Conservation (phyloP, 2,329 filamentous ascomycete species). For the Leptographium procerum region DNA sequence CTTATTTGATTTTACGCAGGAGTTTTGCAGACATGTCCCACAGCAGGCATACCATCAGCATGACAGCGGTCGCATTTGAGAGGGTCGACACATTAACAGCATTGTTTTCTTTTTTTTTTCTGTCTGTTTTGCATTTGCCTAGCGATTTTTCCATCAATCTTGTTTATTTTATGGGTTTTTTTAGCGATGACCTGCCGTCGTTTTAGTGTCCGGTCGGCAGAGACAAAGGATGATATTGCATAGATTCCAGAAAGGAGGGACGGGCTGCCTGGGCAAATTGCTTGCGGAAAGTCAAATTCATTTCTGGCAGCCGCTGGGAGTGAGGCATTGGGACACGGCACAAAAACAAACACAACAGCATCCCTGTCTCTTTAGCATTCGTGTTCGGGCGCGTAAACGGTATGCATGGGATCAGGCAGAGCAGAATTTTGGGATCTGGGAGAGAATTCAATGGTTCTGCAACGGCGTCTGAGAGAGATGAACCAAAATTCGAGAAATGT, state of each 20-base stretch:
- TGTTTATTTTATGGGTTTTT: background rate
- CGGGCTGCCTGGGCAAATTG: background rate
- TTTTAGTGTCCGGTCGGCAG: background rate
- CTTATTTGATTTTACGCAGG: background rate
- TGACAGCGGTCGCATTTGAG: background rate
- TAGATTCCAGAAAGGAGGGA: background rate
- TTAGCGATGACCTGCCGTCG: background rate
- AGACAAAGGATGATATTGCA: background rate
- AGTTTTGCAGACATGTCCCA: background rate
- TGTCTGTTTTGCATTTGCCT: background rate
- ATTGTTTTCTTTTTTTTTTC: slow-evolving; percentile 1
- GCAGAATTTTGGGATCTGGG: background rate
- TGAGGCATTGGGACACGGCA: background rate
- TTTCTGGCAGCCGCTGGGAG: background rate
- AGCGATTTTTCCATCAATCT: background rate
- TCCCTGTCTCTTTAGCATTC: background rate
- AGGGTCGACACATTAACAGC: background rate
- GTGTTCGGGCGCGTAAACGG: background rate
- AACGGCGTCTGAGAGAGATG: background rate
- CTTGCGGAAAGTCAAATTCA: background rate
- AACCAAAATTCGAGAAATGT: background rate
- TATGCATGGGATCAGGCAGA: background rate
- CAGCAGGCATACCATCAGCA: background rate
- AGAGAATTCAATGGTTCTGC: background rate
- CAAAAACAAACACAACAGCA: background rate